These are phyloP conservation scores for Penicillium janthinellum DNA, from an alignment of 2,329 filamentous ascomycete genomes.

Conservation along the genomic window DNA sequence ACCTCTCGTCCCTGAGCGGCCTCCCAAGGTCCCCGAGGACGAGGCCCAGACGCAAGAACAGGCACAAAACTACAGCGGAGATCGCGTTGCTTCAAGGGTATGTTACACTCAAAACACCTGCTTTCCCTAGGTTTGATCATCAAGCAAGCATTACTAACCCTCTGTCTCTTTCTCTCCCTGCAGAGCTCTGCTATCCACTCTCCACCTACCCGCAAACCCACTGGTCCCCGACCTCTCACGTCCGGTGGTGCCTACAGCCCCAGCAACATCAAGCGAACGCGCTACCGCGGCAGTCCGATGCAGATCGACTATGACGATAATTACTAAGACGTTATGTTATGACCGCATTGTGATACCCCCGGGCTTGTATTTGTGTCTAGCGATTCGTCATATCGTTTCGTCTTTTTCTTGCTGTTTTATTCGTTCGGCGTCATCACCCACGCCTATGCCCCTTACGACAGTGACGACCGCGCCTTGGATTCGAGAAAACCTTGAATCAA, in stretches of 20 bases:
- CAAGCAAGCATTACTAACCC: neutral
- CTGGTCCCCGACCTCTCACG: slow-evolving; percentile 50
- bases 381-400: slow-evolving; percentile 7
- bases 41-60: slow-evolving; percentile 37
- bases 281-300: slow-evolving; percentile 44
- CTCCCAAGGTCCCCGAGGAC: slow-evolving; percentile 43
- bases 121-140: neutral
- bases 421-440: slow-evolving; percentile 3
- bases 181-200: slow-evolving; percentile 39
- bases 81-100: slow-evolving; percentile 45
- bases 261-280: slow-evolving; percentile 38
- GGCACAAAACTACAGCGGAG: slow-evolving; percentile 19
- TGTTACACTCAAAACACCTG: slow-evolving; percentile 16
- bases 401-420: slow-evolving; percentile 2
- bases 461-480: slow-evolving; percentile 12
- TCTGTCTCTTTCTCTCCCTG: neutral
- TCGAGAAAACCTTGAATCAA: neutral
- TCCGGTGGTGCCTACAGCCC: slow-evolving; percentile 41
- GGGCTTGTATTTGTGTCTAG: slow-evolving; percentile 22
- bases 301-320: slow-evolving; percentile 44
- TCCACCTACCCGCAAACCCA: slow-evolving; percentile 48
- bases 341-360: slow-evolving; percentile 26
- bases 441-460: slow-evolving; percentile 14
- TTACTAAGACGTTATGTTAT: slow-evolving; percentile 26
- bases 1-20: slow-evolving; percentile 58